phyloP scores from a whole-genome alignment of 2,329 filamentous ascomycete species.

The Mycogone perniciosa region DNA sequence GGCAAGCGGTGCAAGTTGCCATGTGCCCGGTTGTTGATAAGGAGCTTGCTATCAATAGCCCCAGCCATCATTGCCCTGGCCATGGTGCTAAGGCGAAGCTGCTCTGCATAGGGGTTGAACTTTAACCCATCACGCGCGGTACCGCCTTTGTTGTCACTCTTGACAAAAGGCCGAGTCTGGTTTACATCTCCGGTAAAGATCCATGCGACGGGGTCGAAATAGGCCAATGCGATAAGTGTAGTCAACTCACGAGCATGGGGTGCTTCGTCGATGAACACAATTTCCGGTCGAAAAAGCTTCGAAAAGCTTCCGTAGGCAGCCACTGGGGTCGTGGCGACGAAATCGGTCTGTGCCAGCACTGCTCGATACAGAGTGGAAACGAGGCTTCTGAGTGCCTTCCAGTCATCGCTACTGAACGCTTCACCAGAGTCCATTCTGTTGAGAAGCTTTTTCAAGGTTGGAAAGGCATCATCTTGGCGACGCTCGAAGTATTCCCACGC shows the following conservation, averaged over 20 bases:
- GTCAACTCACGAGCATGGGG: slow-evolving; percentile 41
- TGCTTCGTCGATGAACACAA: slow-evolving; percentile 76
- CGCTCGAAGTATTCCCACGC: slow-evolving; percentile 35
- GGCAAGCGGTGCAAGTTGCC: slow-evolving; percentile 35
- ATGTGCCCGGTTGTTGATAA: slow-evolving; percentile 33
- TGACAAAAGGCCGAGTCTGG: slow-evolving; percentile 38
- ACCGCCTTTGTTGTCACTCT: slow-evolving; percentile 19
- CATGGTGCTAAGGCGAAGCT: slow-evolving; percentile 32
- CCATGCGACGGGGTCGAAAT: slow-evolving; percentile 36
- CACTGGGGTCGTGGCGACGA: slow-evolving; percentile 42
- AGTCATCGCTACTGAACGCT: slow-evolving; percentile 20
- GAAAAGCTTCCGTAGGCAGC: slow-evolving; percentile 33
- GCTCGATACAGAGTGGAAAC: slow-evolving; percentile 33
- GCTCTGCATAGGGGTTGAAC: slow-evolving; percentile 27
- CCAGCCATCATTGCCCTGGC: slow-evolving; percentile 29
- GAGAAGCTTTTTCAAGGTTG: slow-evolving; percentile 32
- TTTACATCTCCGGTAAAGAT: slow-evolving; percentile 42
- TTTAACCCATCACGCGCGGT: slow-evolving; percentile 15
- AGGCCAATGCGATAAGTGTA: slow-evolving; percentile 38
- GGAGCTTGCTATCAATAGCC: slow-evolving; percentile 27
- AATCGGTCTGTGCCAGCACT: slow-evolving; percentile 34
- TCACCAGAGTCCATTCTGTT: slow-evolving; percentile 23
- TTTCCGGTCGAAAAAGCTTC: slow-evolving; percentile 65
- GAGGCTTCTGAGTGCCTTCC: slow-evolving; percentile 24
- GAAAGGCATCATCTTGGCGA: slow-evolving; percentile 26